Conservation (phyloP, 2,329 filamentous ascomycete genomes). For the Pseudogymnoascus sp. region DNA sequence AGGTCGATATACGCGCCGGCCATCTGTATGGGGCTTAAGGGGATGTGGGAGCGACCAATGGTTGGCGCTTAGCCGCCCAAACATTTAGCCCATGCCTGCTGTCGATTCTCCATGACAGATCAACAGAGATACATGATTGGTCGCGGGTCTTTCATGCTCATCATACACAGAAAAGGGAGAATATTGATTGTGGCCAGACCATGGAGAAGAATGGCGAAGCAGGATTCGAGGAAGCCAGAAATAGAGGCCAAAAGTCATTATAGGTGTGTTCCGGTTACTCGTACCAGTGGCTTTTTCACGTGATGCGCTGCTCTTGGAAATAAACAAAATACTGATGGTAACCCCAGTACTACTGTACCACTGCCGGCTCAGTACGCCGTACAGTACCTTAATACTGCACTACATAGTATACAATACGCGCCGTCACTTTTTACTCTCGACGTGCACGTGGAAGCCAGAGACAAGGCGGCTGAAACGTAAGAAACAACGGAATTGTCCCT, state of each 20-base stretch:
- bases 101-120: conserved; percentile 1
- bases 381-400: neutral
- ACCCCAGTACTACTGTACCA: neutral
- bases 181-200: neutral
- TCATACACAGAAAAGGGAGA: neutral
- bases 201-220: neutral
- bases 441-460: neutral
- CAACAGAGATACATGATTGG: neutral
- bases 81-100: conserved; percentile 5
- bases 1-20: conserved; percentile 6
- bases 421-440: neutral
- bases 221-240: conserved; percentile 6
- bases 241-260: neutral
- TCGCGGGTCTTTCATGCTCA: neutral
- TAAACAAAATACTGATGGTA: neutral
- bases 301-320: too few species aligned
- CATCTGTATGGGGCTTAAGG: conserved; percentile 4
- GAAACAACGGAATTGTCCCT: neutral
- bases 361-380: neutral
- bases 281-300: neutral
- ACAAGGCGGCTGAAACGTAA: neutral
- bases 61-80: conserved; percentile 7
- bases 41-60: neutral
- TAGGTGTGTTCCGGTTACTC: neutral
- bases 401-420: neutral